Percentiles rank a stretch among this genome's conserved stretches.
Conservation (phyloP, 768 basidiomycete genomes). For the Hemileccinum rubropunctum region DNA sequence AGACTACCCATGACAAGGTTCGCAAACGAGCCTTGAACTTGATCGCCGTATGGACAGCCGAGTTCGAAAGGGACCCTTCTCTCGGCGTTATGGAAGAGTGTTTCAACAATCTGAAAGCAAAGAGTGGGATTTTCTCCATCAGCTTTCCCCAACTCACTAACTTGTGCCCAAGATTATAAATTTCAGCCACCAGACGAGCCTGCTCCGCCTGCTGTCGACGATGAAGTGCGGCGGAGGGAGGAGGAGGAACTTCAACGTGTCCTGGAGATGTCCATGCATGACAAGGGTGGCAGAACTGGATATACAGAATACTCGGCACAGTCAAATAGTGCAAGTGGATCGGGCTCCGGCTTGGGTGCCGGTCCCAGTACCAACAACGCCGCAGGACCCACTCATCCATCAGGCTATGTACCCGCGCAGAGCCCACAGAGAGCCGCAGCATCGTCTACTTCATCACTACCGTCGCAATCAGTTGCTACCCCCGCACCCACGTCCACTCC, state of each 20-base stretch:
- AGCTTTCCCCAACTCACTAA: constrained; percentile 11
- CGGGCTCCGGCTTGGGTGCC: constrained; percentile 18
- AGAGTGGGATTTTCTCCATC: constrained; percentile 50
- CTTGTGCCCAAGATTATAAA: constrained; percentile 54
- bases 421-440: constrained; percentile 38
- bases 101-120: constrained; percentile 75
- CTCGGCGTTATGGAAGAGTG: constrained; percentile 92
- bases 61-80: constrained; percentile 76
- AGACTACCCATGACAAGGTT: constrained; percentile 92
- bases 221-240: constrained; percentile 78
- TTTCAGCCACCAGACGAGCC: constrained; percentile 63
- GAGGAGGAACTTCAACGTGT: constrained; percentile 95
- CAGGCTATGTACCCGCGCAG: constrained; percentile 58
- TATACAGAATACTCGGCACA: constrained; percentile 48
- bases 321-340: constrained; percentile 36
- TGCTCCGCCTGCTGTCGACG: constrained; percentile 68
- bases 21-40: constrained; percentile 66
- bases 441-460: constrained; percentile 28
- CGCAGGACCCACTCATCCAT: constrained; percentile 40
- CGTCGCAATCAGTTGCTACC: constrained; percentile 17
- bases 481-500: constrained; percentile 18
- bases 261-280: constrained; percentile 89
- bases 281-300: constrained; percentile 74
- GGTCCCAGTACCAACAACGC: constrained; percentile 22
- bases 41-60: constrained; percentile 79